Percentiles rank a stretch among this genome's conserved stretches.
These are phyloP conservation scores for Yamadazyma jaroonii DNA, from an alignment of 1,139 yeast species.

Conservation along the genomic window DNA sequence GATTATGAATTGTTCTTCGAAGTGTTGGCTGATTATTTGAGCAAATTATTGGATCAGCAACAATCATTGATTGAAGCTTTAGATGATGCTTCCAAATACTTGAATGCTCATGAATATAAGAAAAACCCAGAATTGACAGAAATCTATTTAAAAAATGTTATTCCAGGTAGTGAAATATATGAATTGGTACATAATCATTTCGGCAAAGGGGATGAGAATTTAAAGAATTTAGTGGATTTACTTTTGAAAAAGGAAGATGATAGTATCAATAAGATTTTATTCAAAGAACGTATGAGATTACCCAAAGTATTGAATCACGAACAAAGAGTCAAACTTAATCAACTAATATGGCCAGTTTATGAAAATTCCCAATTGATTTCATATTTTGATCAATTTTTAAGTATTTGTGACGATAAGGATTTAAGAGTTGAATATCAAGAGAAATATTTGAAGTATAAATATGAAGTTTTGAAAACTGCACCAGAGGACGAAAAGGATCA, in stretches of 20 bases:
- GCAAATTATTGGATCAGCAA: slow-evolving; percentile 24
- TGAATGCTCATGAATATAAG: slow-evolving; percentile 32
- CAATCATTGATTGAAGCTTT: slow-evolving; percentile 45
- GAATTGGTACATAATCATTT: slow-evolving; percentile 50
- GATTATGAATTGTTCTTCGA: slow-evolving; percentile 49
- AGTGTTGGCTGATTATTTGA: slow-evolving; percentile 28
- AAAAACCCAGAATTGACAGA: slow-evolving; percentile 34
- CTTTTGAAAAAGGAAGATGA: slow-evolving; percentile 40
- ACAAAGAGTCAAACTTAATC: slow-evolving; percentile 33
- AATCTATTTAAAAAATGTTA: slow-evolving; percentile 47
- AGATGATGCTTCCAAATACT: slow-evolving; percentile 44
- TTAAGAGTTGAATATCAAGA: slow-evolving; percentile 60
- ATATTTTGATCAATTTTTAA: slow-evolving; percentile 56
- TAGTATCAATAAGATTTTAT: slow-evolving; percentile 23
- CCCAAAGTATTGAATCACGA: slow-evolving; percentile 33
- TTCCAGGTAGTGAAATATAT: slow-evolving; percentile 65
- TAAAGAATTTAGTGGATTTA: slow-evolving; percentile 49
- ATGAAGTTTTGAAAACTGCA: slow-evolving; percentile 46
- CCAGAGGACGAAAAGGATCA: slow-evolving; percentile 30
- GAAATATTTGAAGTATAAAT: slow-evolving; percentile 53
- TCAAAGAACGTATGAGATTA: slow-evolving; percentile 39
- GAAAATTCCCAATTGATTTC: slow-evolving; percentile 48
- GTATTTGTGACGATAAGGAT: slow-evolving; percentile 61
- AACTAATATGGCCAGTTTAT: slow-evolving; percentile 50
- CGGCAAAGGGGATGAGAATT: slow-evolving; percentile 47